Percentiles rank a stretch among this genome's conserved stretches.
These are phyloP conservation scores for Botryotinia calthae DNA, from an alignment of 2,329 filamentous ascomycete genomes.

Conservation along the genomic window DNA sequence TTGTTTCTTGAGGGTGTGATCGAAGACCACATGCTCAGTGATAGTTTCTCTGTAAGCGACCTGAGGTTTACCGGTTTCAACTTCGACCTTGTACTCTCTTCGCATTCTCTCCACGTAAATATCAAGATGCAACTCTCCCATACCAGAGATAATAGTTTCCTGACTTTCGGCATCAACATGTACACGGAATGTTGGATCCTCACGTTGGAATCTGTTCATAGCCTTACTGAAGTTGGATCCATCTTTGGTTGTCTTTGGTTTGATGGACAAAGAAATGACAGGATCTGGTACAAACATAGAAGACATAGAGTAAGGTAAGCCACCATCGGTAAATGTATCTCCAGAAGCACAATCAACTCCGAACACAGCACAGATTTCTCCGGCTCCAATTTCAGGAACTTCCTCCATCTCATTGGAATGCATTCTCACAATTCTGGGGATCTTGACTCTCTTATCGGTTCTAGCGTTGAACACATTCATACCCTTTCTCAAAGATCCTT, in stretches of 20 bases:
- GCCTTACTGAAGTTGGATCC: conserved; percentile 95
- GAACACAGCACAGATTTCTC: conserved; percentile 98
- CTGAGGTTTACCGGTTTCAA: conserved; percentile 91
- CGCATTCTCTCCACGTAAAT: conserved; percentile 97
- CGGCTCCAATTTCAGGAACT: conserved; percentile 84
- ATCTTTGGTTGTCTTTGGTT: conserved; percentile 90
- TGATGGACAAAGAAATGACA: conserved; percentile 97
- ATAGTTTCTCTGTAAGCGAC: conserved; percentile 97
- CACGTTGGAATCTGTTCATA: conserved; percentile 97
- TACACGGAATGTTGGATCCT: conserved; percentile 96
- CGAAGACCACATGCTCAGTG: conserved; percentile 74
- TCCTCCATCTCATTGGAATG: conserved; percentile 99
- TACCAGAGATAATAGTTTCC: conserved; percentile 96
- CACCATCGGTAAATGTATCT: conserved; percentile 95
- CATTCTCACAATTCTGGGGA: conserved; percentile 97
- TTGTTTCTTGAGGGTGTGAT: conserved; percentile 93
- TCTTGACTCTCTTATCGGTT: conserved; percentile 92
- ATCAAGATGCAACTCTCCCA: conserved; percentile 95
- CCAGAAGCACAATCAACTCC: conserved; percentile 97
- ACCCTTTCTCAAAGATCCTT: conserved; percentile 85
- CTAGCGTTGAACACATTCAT: conserved; percentile 90
- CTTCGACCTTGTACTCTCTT: conserved; percentile 95
- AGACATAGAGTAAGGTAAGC: conserved; percentile 89
- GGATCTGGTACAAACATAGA: conserved; percentile 98
- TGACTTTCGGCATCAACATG: conserved; percentile 88